Evolutionary conservation across 2,329 filamentous ascomycete genomes (phyloP), one percentile per base, ranked within the genome.

Genomic region (Diaporthe eres): DNA sequence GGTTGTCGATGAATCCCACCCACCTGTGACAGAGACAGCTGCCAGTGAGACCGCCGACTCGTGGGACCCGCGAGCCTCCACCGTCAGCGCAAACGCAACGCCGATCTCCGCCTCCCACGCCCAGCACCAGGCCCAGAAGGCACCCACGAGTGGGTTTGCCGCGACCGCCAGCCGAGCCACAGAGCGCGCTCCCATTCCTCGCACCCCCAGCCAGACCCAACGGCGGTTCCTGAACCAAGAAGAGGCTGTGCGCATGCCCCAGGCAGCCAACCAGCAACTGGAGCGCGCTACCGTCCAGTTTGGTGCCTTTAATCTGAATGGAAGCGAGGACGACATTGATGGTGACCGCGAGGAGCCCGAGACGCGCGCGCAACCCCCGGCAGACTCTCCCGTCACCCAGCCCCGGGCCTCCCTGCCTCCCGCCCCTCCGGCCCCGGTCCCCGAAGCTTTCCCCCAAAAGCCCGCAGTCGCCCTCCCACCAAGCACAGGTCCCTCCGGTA

Each of bases 191-290:
- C 85, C 90, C 75, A 87, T 88, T 76, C 76, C 76, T 28, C 94
- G 96, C 77, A 92, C 92, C 73, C 91, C 95, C 28, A 96, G 93
- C 85, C 95, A 94, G 84, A 61, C 74, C 25, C 94, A 97, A 84
- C 92, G 96, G 79, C 94, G 95, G 81, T 90, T 98, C 72, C 89
- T 98, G 81, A 96, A 98, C 81, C 97, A 99, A 83, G 96, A 98
- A 85, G 97, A 99, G 86, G 95, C 97, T 76, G 97, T 99, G 55
- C 95, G 98, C 78, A 98, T 99, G 96, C 97, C 97, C 61, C 74
- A 72, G 53, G 76, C 76, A 39, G 95, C 95, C 76, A 98, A 98
- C 87, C 95, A 97, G 79, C 96, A 97, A 72, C 94, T 99, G 39
- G 96, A 98, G 83, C 93, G 95, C 80, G 92, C 96, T 79, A 94